Conservation (phyloP, 768 basidiomycete genomes). For the Hemileccinum rubropunctum region DNA sequence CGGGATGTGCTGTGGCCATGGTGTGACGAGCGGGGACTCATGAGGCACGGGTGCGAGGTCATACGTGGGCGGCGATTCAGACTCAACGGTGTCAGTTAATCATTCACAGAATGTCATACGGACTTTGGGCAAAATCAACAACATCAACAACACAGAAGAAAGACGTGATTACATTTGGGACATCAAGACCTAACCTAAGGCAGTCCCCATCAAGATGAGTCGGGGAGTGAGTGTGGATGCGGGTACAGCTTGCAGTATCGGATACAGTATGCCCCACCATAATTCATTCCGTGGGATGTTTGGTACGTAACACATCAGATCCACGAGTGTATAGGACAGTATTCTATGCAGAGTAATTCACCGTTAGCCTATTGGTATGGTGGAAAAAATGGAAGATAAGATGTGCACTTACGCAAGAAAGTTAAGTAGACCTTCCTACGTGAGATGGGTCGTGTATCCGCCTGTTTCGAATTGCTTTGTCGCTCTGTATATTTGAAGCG, state of each 20-base stretch:
- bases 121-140: no score
- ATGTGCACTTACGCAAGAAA: background rate
- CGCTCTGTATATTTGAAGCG: background rate
- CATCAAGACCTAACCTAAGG: no score
- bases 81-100: no score
- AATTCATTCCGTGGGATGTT: no score
- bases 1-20: no score
- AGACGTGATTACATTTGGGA: no score
- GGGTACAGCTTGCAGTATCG: background rate
- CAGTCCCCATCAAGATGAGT: background rate
- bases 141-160: no score
- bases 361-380: background rate
- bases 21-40: no score
- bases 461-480: background rate
- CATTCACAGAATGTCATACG: no score
- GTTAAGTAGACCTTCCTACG: background rate
- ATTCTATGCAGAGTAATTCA: background rate
- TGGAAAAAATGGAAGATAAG: no score
- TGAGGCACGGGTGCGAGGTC: no score
- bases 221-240: background rate
- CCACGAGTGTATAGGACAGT: background rate
- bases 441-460: background rate
- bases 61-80: no score
- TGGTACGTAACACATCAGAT: background rate
- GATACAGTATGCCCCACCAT: background rate